Conservation (phyloP, 495 filamentous ascomycete species). For the Aspergillus ellipticus region DNA sequence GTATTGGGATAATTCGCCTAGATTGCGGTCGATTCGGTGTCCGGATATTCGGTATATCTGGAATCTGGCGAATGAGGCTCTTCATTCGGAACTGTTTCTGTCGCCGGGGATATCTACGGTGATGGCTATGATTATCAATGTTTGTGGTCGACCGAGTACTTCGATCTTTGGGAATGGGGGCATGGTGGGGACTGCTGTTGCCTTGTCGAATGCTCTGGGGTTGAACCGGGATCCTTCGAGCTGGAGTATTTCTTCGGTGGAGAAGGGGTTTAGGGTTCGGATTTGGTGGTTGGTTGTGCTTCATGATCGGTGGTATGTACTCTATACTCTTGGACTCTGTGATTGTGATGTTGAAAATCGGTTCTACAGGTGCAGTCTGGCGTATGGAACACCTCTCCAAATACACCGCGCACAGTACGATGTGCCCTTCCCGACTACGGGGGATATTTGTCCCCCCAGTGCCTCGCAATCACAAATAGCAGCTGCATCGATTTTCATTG, state of each 20-base stretch:
- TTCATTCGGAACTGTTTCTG: conserved; percentile 31
- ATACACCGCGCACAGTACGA: conserved; percentile 35
- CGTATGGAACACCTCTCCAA: conserved; percentile 35
- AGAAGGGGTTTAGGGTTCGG: conserved; percentile 28
- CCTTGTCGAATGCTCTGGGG: conserved; percentile 33
- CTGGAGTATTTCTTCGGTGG: conserved; percentile 32
- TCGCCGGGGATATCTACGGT: conserved; percentile 34
- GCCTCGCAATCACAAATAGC: conserved; percentile 9
- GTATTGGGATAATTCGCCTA: conserved; percentile 25
- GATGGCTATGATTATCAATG: conserved; percentile 30
- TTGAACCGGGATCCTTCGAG: conserved; percentile 30
- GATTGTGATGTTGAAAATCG: too few species aligned
- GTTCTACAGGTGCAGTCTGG: conserved; percentile 33
- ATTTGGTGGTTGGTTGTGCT: conserved; percentile 41
- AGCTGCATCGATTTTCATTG: conserved; percentile 29
- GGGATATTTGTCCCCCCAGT: conserved; percentile 14
- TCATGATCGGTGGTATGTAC: conserved; percentile 36
- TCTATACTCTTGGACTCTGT: too few species aligned
- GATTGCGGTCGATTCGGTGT: conserved; percentile 12
- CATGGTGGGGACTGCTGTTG: conserved; percentile 30
- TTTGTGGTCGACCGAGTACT: conserved; percentile 33
- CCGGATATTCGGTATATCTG: conserved; percentile 36
- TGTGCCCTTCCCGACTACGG: conserved; percentile 31
- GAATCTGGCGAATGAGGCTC: conserved; percentile 31
- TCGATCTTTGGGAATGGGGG: conserved; percentile 36